phyloP scores from a whole-genome alignment of 2,329 filamentous ascomycete genomes.

The Clonostachys chloroleuca region DNA sequence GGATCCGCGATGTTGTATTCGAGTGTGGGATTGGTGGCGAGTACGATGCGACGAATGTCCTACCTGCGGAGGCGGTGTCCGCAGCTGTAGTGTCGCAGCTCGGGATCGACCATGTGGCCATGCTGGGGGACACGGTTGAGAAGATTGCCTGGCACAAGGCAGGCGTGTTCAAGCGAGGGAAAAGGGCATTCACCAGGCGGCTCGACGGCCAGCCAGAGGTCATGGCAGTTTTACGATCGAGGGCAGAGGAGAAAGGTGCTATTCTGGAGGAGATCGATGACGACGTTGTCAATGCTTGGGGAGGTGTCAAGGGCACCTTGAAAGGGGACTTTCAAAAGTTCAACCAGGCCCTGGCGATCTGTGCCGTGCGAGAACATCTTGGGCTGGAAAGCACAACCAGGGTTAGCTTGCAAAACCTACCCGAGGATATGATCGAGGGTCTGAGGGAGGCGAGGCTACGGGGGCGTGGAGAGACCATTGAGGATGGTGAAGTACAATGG shows the following conservation, averaged over 20 bases:
- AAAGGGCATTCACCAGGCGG: constrained; percentile 25
- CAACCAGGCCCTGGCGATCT: constrained; percentile 54
- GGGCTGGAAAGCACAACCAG: constrained; percentile 13
- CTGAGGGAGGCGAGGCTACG: constrained; percentile 64
- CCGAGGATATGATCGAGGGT: constrained; percentile 52
- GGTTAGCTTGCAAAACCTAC: constrained; percentile 13
- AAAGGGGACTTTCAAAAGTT: constrained; percentile 49
- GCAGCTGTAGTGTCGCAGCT: constrained; percentile 74
- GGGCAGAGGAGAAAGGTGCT: constrained; percentile 53
- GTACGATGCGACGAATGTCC: constrained; percentile 86
- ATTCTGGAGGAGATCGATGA: constrained; percentile 35
- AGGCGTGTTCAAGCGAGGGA: constrained; percentile 72
- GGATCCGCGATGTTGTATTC: constrained; percentile 73
- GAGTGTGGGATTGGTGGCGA: constrained; percentile 95
- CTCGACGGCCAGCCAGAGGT: constrained; percentile 25
- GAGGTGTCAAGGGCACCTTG: constrained; percentile 33
- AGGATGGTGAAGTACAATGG: constrained; percentile 57
- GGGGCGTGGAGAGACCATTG: constrained; percentile 72
- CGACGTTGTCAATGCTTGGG: constrained; percentile 30
- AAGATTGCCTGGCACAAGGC: constrained; percentile 90
- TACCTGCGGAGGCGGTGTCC: constrained; percentile 58
- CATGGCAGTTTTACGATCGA: constrained; percentile 49
- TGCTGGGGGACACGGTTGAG: constrained; percentile 75
- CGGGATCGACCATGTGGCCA: constrained; percentile 78
- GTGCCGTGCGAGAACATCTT: constrained; percentile 55